phyloP scores from a whole-genome alignment of 2,329 filamentous ascomycete species.

The Talaromyces rugulosus region DNA sequence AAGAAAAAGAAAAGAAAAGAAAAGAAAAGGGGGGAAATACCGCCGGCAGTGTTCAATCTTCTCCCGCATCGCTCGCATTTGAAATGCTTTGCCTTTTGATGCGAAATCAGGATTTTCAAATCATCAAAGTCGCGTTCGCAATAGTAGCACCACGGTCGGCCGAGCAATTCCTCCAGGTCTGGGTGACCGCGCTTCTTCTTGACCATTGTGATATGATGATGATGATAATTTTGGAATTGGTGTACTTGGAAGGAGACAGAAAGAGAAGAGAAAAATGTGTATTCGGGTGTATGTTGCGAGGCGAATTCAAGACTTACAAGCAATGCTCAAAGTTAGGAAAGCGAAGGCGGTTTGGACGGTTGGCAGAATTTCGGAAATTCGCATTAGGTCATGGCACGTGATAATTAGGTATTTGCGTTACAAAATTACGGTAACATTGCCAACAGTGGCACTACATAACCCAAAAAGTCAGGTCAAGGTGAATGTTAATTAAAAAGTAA shows the following conservation, averaged over 20 bases:
- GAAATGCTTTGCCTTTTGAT: slow-evolving; percentile 99
- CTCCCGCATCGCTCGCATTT: slow-evolving; percentile 90
- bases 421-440: background rate
- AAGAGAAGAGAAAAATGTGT: background rate
- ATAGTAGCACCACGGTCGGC: slow-evolving; percentile 96
- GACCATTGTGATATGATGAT: slow-evolving; percentile 4
- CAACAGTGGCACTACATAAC: background rate
- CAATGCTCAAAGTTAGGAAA: background rate
- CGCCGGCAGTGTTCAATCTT: slow-evolving; percentile 88
- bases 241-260: background rate
- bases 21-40: slow-evolving; percentile 46
- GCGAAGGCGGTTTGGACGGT: background rate
- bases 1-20: background rate
- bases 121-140: slow-evolving; percentile 99
- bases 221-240: background rate
- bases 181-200: slow-evolving; percentile 89
- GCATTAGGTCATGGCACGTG: background rate
- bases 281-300: background rate
- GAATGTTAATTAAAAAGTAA: background rate
- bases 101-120: slow-evolving; percentile 89
- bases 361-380: background rate
- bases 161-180: slow-evolving; percentile 81
- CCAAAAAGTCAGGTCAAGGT: background rate
- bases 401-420: background rate
- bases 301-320: background rate